Evolutionary conservation across 805 yeast species (phyloP).

Genomic region (Nakazawaea ambrosiae): DNA sequence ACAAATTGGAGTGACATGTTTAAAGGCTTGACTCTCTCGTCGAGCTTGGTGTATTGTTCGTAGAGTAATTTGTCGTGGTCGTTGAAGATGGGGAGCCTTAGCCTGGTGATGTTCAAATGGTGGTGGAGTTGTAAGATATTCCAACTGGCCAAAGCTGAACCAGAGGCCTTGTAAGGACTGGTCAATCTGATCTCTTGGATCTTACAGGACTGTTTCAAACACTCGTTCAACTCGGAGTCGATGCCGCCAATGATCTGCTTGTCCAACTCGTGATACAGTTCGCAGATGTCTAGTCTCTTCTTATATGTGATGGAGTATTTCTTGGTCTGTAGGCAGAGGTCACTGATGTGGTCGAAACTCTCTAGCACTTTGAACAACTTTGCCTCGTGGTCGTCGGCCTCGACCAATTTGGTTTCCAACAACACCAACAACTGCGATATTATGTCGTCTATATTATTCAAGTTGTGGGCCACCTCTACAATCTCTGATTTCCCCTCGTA

Average conservation of each 20-base stretch:
- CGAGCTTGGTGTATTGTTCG: slow-evolving; percentile 33
- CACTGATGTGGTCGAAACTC: slow-evolving; percentile 25
- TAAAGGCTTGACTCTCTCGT: slow-evolving; percentile 39
- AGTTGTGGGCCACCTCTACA: slow-evolving; percentile 21
- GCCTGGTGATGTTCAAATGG: neutral
- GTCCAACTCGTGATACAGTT: slow-evolving; percentile 38
- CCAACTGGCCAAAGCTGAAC: slow-evolving; percentile 26
- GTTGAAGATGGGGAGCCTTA: slow-evolving; percentile 29
- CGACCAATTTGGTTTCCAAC: slow-evolving; percentile 23
- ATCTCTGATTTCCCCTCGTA: slow-evolving; percentile 26
- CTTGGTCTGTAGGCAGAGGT: slow-evolving; percentile 20
- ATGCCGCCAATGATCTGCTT: slow-evolving; percentile 34
- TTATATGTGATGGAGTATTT: slow-evolving; percentile 22
- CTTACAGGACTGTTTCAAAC: slow-evolving; percentile 27
- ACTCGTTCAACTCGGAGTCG: slow-evolving; percentile 29
- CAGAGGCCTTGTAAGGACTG: slow-evolving; percentile 30
- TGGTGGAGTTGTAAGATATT: slow-evolving; percentile 19
- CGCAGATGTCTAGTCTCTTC: slow-evolving; percentile 29
- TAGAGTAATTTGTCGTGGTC: slow-evolving; percentile 32
- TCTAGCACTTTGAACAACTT: slow-evolving; percentile 19
- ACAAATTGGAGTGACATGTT: slow-evolving; percentile 45
- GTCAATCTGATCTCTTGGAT: slow-evolving; percentile 30
- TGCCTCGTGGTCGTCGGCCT: slow-evolving; percentile 6
- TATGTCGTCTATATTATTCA: slow-evolving; percentile 27
- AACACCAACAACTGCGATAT: slow-evolving; percentile 27